phyloP scores from a whole-genome alignment of 768 basidiomycete species.

The Psilocybe tampanensis region DNA sequence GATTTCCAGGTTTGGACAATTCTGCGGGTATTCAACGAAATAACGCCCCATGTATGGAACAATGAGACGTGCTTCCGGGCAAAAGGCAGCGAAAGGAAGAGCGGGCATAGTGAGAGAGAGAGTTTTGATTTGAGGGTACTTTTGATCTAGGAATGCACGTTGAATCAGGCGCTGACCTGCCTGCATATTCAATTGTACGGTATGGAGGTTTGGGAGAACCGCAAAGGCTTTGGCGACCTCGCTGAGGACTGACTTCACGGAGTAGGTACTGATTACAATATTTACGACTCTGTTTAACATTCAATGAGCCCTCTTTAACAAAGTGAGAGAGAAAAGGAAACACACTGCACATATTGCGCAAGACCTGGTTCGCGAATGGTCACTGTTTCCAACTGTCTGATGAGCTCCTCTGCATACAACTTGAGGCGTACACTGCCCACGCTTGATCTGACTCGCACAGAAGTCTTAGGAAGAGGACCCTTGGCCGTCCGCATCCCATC shows the following conservation, averaged over 20 bases:
- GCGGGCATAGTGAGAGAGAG: not conserved
- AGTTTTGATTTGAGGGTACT: not conserved
- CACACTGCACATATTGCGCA: conserved; percentile 15
- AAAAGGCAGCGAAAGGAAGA: not conserved
- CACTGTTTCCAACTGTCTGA: conserved; percentile 18
- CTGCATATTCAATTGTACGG: conserved; percentile 15
- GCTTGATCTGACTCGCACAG: not conserved
- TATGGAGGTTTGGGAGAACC: conserved; percentile 23
- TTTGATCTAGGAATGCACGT: not conserved
- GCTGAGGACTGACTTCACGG: not conserved
- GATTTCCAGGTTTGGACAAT: not conserved
- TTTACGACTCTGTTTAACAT: not conserved
- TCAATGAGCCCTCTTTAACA: not conserved
- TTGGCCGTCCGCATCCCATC: not conserved
- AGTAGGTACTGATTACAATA: too few species aligned
- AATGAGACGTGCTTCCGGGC: not conserved
- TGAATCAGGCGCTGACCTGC: not conserved
- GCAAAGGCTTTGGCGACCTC: conserved; percentile 26
- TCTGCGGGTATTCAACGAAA: not conserved
- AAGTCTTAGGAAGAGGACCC: not conserved
- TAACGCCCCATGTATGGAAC: not conserved
- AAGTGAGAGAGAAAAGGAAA: not conserved
- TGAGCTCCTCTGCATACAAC: conserved; percentile 6
- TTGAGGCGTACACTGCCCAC: not conserved
- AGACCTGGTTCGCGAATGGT: conserved; percentile 13